Percentiles rank a stretch among this genome's conserved stretches.
Conservation (phyloP, 176 grass and related monocot species). For the Aegilops bicornis region DNA sequence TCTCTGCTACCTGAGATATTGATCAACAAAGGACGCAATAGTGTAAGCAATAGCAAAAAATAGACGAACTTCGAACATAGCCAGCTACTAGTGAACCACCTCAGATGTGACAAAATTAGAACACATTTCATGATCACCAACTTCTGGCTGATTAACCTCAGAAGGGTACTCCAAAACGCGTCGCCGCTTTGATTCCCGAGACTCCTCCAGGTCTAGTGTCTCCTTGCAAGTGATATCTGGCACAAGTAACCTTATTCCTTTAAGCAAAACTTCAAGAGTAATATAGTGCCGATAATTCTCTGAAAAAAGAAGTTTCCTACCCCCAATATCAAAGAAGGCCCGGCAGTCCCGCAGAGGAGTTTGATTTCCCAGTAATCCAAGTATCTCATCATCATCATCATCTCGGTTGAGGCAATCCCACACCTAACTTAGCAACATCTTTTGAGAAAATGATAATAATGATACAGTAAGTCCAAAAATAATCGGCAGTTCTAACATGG, state of each 20-base stretch:
- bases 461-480: neutral
- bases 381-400: conserved; percentile 36
- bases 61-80: neutral
- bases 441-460: neutral
- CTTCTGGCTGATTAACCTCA: conserved; percentile 27
- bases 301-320: conserved; percentile 12
- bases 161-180: conserved; percentile 49
- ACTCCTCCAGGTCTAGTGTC: conserved; percentile 42
- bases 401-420: conserved; percentile 54
- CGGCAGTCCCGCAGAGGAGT: conserved; percentile 52
- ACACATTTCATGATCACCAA: conserved; percentile 1
- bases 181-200: conserved; percentile 41
- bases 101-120: conserved; percentile 34
- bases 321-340: conserved; percentile 36
- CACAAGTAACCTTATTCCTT: neutral
- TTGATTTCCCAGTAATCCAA: conserved; percentile 48
- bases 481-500: neutral
- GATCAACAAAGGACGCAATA: conserved; percentile 8
- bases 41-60: neutral
- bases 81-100: conserved; percentile 20
- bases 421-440: conserved; percentile 25
- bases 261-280: neutral
- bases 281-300: neutral
- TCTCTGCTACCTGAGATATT: conserved; percentile 36
- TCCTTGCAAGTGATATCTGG: conserved; percentile 50